Conservation (phyloP, 1,139 yeast genomes). For the Blastobotrys raffinosifermentans region DNA sequence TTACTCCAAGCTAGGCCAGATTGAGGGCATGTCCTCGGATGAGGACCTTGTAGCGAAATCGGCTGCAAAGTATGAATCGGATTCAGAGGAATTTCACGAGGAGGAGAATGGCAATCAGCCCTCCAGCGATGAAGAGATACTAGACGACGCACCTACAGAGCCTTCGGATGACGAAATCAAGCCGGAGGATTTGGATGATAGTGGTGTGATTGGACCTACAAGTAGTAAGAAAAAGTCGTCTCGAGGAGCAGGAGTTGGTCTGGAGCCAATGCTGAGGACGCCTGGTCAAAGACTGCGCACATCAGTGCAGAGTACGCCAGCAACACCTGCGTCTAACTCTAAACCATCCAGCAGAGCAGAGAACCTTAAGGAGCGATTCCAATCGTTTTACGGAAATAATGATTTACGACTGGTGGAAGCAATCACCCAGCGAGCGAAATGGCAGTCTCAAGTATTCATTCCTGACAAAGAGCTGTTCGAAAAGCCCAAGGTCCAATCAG, state of each 20-base stretch:
- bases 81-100: constrained; percentile 22
- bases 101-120: constrained; percentile 14
- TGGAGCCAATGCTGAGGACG: too few relatives aligned
- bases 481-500: constrained; percentile 3
- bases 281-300: too few relatives aligned
- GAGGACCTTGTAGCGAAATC: constrained; percentile 11
- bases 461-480: constrained; percentile 16
- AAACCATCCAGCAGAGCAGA: constrained; percentile 9
- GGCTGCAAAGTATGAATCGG: constrained; percentile 13
- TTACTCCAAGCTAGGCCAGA: constrained; percentile 20
- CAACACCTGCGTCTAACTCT: too few relatives aligned
- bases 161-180: constrained; percentile 4
- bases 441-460: constrained; percentile 19
- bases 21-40: constrained; percentile 20
- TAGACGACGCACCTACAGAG: constrained; percentile 11
- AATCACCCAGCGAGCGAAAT: constrained; percentile 16
- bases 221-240: too few relatives aligned
- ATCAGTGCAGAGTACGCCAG: too few relatives aligned
- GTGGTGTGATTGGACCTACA: too few relatives aligned
- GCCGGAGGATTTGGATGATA: constrained; percentile 11
- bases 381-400: constrained; percentile 19
- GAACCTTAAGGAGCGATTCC: constrained; percentile 19
- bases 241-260: constrained; percentile 6
- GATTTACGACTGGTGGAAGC: constrained; percentile 15
- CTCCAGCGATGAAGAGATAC: constrained; percentile 13